These are phyloP conservation scores for Alnus rubra DNA, from an alignment of 306 rosid genomes.

Conservation along the genomic window DNA sequence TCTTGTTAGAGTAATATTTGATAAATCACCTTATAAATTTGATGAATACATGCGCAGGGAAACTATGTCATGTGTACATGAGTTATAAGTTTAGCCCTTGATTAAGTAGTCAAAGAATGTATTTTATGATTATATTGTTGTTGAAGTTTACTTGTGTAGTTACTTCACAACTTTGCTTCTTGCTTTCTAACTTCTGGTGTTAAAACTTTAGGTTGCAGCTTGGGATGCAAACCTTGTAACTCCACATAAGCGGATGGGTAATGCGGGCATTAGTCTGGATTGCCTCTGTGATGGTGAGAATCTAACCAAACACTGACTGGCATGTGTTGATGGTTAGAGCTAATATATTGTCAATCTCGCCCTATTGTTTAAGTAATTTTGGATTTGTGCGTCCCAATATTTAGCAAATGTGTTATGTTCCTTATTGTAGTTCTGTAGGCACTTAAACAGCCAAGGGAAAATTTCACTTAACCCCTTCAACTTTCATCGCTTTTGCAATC, in stretches of 20 bases:
- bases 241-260: conserved; percentile 99
- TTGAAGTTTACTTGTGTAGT: background rate
- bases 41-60: background rate
- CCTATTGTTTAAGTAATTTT: conserved; percentile 6
- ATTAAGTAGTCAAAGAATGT: conserved; percentile 1
- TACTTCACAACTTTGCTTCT: conserved; percentile 18
- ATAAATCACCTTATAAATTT: conserved; percentile 2
- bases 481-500: no score
- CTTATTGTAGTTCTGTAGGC: conserved; percentile 13
- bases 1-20: conserved; percentile 1
- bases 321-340: conserved; percentile 20
- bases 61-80: conserved; percentile 7
- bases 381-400: conserved; percentile 20
- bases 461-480: no score
- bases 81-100: background rate
- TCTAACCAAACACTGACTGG: conserved; percentile 25
- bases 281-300: conserved; percentile 82
- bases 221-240: conserved; percentile 98
- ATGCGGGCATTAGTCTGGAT: conserved; percentile 67
- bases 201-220: conserved; percentile 72
- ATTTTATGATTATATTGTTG: background rate
- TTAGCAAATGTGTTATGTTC: conserved; percentile 3
- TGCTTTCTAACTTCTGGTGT: conserved; percentile 32
- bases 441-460: background rate
- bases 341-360: conserved; percentile 20